phyloP scores from a whole-genome alignment of 768 basidiomycete genomes.

The Dioszegia aurantiaca region DNA sequence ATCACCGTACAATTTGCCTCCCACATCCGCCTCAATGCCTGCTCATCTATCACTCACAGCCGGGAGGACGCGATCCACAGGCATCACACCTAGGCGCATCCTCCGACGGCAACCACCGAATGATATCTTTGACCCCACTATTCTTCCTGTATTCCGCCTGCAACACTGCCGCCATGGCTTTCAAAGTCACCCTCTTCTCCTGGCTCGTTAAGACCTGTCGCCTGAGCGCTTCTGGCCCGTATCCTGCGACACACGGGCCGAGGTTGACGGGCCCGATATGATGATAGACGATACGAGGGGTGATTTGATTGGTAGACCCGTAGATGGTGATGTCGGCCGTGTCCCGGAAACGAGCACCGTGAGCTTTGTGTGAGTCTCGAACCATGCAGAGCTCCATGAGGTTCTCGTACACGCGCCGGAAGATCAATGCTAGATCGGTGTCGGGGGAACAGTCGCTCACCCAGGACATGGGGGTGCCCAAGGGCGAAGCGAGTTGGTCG shows the following conservation, averaged over 20 bases:
- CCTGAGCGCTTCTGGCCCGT: background rate
- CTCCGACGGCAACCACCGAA: background rate
- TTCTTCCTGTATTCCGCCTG: conserved; percentile 1
- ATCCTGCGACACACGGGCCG: background rate
- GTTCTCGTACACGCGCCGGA: background rate
- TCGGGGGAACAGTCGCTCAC: background rate
- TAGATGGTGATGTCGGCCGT: background rate
- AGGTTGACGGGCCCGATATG: background rate
- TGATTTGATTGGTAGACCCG: background rate
- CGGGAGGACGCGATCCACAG: background rate
- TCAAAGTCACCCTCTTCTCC: background rate
- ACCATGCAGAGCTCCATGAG: background rate
- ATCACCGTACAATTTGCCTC: too few species aligned
- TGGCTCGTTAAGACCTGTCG: background rate
- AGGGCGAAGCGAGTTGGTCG: background rate
- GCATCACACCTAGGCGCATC: background rate
- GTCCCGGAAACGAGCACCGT: background rate
- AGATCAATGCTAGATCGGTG: background rate
- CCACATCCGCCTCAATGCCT: too few species aligned
- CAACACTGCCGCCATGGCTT: background rate
- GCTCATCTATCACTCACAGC: too few species aligned
- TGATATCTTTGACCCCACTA: background rate
- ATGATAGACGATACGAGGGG: background rate
- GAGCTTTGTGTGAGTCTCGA: background rate
- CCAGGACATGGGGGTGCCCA: background rate